Base-by-base conservation (phyloP, 768 basidiomycete genomes). In the Termitomyces sp. region DNA sequence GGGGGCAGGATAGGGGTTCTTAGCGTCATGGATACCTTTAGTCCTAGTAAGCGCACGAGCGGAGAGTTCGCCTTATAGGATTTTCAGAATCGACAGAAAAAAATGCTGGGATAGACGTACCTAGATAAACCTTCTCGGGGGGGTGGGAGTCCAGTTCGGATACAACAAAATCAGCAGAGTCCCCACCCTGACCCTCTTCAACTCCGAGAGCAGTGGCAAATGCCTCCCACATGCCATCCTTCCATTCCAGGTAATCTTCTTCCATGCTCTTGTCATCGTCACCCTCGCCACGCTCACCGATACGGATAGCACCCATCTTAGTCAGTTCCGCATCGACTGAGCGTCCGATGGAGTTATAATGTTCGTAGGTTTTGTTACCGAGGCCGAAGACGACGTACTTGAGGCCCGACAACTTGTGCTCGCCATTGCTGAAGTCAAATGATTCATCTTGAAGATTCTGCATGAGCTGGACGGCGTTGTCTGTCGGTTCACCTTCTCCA, bases 251-350 rank as follows among this genome's bases (percentile, higher is more conserved):
- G 71, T 98, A 99, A 73, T 99, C 96, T 76, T 99, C 96, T 72
- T 99, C 96, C 95, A 99, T 98, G 69, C 91, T 94, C 80, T 97
- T 97, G 75, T 99, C 97, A 69, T 99, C 96, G 68, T 99, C 97
- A 63, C 96, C 96, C 73, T 98, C 95, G 11, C 96, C 96, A 41
- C 89, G 81, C 70, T 89, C 87, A 45, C 95, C 95, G 37, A 98
- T 90, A 54, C 93, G 86, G 55, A 78, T 71, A 22, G 85, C 97
- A 31, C 95, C 96, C 79, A 94, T 87, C 68, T 87, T 84, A 5
- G 82, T 72, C 59, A 99, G 75, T 31, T 83, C 73, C 2, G 79
- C 67, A 66, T 99, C 96, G 56, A 95, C 80, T 60, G 86, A 84
- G 45, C 88, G 83, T 18, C 88, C 86, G 65, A 98, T 93, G 59